Conservation (phyloP, 805 yeast species). For the Yarrowia sp. region DNA sequence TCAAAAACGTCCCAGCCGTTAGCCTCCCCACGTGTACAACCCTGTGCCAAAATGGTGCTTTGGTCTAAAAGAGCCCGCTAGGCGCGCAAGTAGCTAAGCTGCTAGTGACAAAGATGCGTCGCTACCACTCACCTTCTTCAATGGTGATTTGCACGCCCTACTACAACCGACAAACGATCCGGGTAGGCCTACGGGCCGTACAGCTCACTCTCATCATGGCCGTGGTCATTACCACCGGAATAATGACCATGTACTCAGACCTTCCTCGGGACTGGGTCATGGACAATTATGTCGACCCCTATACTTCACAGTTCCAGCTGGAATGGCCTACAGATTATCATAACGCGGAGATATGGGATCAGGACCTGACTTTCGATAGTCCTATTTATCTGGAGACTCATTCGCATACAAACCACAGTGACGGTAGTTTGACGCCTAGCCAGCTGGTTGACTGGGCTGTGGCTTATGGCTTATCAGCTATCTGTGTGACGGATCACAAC, state of each 20-base stretch:
- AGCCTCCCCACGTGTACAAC: conserved; percentile 2
- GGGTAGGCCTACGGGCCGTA: conserved; percentile 22
- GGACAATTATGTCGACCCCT: conserved; percentile 24
- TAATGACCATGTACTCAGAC: conserved; percentile 15
- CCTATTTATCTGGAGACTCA: conserved; percentile 29
- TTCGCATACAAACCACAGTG: conserved; percentile 33
- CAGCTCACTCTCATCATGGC: conserved; percentile 27
- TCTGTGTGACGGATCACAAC: conserved; percentile 35
- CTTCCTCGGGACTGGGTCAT: not conserved
- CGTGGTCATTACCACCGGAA: conserved; percentile 24
- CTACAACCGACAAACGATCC: conserved; percentile 19
- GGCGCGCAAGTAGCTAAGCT: not conserved
- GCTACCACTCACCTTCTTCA: not conserved
- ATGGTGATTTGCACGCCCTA: conserved; percentile 26
- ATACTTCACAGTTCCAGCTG: conserved; percentile 28
- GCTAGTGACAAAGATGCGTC: not conserved
- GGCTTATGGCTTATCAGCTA: conserved; percentile 32
- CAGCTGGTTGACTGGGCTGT: conserved; percentile 35
- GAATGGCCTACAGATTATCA: conserved; percentile 28
- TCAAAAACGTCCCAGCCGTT: not conserved
- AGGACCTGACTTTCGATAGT: not conserved
- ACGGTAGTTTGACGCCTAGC: conserved; percentile 31
- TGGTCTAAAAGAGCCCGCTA: not conserved
- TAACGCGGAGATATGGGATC: conserved; percentile 29
- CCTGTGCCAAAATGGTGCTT: not conserved